Evolutionary conservation across 2,329 filamentous ascomycete species (phyloP), one percentile per base, ranked within the genome.

Genomic region (Penicillium expansum): DNA sequence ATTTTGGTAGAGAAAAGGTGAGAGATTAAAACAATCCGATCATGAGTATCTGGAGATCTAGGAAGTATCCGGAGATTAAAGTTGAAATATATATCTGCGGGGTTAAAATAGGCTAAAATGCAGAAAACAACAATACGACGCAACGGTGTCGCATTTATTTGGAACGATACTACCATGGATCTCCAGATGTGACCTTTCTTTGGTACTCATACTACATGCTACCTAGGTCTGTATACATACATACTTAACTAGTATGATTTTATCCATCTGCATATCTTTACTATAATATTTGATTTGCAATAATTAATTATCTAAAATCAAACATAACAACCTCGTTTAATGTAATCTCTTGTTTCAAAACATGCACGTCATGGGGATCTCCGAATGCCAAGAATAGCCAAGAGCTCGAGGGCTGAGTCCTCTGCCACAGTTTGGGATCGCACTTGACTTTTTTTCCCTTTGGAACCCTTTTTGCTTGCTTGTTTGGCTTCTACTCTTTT

Each of bases 141-240:
- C 38, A 32, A 44, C 32, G 6, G 33, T 35, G 49, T 52, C 32
- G 11, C 38, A 52, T 44, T 44, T 16, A 7, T 4, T 24, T 37
- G 20, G 13, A 29, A 30, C 38, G 32, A 64, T 64, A 52, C 44
- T 59, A 64, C 62, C 32, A 59, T 61, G 49, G 61, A 62, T 59
- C 61, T 61, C 50, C 54, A 33, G 18, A 58, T 61, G 50, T 37
- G 39, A 62, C 60, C 41, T 32, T 41, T 41, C 22, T 16, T 5
- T 6, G 27, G 27, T 30, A 18, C 4, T 24, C 6, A 27, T 27
- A 6, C n/a, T n/a, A n/a, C n/a, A n/a, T n/a, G n/a, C n/a, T n/a
- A n/a, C n/a, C n/a, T n/a, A n/a, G n/a, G n/a, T n/a, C n/a, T n/a
- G n/a, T n/a, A n/a, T n/a, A n/a, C n/a, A n/a, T n/a, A n/a, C n/a